Evolutionary conservation across 1,284 basidiomycete species (phyloP).

Genomic region (Boletellus sp.): DNA sequence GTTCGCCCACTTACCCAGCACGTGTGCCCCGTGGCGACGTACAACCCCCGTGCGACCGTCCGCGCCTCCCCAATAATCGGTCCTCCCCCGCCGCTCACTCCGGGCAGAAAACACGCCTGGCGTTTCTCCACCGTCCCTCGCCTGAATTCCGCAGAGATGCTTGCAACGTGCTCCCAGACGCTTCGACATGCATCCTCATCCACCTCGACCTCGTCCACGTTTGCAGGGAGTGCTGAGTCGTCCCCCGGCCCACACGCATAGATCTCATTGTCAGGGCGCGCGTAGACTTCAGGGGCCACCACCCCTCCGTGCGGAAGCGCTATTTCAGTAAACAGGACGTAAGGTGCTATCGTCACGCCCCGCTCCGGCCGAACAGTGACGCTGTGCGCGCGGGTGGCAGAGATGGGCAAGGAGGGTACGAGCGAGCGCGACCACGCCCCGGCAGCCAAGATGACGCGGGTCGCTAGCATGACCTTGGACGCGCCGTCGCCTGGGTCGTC

Average conservation of each 20-base stretch:
- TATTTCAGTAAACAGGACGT: constrained; percentile 68
- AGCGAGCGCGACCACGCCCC: constrained; percentile 84
- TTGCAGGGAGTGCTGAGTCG: constrained; percentile 51
- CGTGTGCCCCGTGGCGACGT: constrained; percentile 66
- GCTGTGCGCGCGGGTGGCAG: constrained; percentile 63
- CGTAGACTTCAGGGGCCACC: constrained; percentile 65
- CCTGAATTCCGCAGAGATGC: constrained; percentile 54
- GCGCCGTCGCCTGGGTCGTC: constrained; percentile 33
- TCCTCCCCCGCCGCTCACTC: constrained; percentile 47
- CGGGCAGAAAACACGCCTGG: constrained; percentile 71
- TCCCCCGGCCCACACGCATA: constrained; percentile 72
- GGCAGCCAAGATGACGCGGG: constrained; percentile 71
- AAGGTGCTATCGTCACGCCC: constrained; percentile 50
- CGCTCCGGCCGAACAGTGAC: constrained; percentile 52
- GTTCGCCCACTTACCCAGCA: constrained; percentile 50
- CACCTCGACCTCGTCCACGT: constrained; percentile 59
- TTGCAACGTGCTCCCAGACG: constrained; percentile 50
- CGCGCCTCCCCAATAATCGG: constrained; percentile 56
- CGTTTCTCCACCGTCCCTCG: constrained; percentile 47
- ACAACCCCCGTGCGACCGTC: constrained; percentile 46
- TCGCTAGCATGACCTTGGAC: constrained; percentile 45
- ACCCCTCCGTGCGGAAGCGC: constrained; percentile 26
- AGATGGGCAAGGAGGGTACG: constrained; percentile 49
- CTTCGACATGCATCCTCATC: constrained; percentile 52
- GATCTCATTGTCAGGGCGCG: constrained; percentile 63